phyloP scores from a whole-genome alignment of 345 rosid genomes.

The Toxicodendron radicans region DNA sequence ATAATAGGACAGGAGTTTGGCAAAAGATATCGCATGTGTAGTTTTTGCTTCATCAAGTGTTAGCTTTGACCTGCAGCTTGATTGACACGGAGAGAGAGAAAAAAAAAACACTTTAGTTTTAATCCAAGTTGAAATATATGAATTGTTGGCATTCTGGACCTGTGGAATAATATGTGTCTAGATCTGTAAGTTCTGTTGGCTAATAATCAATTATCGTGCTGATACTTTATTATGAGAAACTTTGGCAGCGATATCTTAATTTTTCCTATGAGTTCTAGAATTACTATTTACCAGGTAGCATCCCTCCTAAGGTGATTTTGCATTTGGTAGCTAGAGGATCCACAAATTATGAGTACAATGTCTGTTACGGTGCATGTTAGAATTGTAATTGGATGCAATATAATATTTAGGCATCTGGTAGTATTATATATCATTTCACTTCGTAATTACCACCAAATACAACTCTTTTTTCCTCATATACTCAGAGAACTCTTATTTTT shows the following conservation, averaged over 20 bases:
- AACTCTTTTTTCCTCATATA: not conserved
- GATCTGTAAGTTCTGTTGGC: not conserved
- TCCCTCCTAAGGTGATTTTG: not conserved
- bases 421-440: not conserved
- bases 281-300: not conserved
- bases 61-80: not conserved
- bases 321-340: not conserved
- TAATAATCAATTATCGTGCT: not conserved
- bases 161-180: not conserved
- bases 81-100: not conserved
- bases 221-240: not conserved
- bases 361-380: not conserved
- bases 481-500: not conserved
- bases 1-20: not conserved
- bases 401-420: constrained; percentile 1
- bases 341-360: not conserved
- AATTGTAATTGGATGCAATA: not conserved
- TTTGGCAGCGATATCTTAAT: not conserved
- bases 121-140: not conserved
- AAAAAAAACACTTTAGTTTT: not conserved
- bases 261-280: not conserved
- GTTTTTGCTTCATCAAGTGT: not conserved
- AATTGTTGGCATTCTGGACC: not conserved
- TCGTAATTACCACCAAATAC: not conserved
- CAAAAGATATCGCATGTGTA: not conserved